Evolutionary conservation across 2,329 filamentous ascomycete species (phyloP).

Genomic region (Trichoderma koningii): DNA sequence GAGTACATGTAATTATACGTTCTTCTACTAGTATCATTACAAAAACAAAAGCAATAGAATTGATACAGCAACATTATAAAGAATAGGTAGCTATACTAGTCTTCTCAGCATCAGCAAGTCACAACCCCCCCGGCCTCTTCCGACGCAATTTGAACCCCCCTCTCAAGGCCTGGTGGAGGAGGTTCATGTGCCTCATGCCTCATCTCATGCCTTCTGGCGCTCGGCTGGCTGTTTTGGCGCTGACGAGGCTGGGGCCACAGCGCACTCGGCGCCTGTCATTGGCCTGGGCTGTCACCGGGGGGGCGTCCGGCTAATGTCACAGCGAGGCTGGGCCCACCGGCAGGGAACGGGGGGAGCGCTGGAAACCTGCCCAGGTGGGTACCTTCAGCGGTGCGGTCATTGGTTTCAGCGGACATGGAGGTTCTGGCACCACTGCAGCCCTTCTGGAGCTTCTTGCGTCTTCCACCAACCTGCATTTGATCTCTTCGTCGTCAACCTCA

Average conservation of each 20-base stretch:
- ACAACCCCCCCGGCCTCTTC: too few relatives aligned
- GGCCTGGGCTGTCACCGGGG: constrained; percentile 7
- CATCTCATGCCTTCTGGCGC: neutral
- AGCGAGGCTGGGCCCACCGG: constrained; percentile 15
- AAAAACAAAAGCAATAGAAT: too few relatives aligned
- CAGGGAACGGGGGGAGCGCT: neutral
- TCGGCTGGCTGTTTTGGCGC: constrained; percentile 6
- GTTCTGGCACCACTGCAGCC: neutral
- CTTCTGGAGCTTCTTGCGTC: constrained; percentile 1
- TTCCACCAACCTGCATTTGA: neutral
- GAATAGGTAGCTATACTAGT: too few relatives aligned
- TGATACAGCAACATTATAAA: too few relatives aligned
- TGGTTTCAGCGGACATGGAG: neutral
- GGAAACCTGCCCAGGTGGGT: neutral
- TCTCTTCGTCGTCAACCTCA: neutral
- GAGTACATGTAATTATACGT: too few relatives aligned
- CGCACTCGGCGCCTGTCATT: constrained; percentile 10
- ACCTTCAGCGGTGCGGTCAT: too few relatives aligned
- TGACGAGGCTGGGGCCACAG: constrained; percentile 18
- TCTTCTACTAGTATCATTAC: too few relatives aligned
- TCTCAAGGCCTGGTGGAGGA: too few relatives aligned
- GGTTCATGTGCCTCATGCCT: neutral
- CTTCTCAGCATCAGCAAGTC: too few relatives aligned
- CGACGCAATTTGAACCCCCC: too few relatives aligned
- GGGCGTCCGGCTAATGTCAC: constrained; percentile 9